phyloP scores from a whole-genome alignment of 2,329 filamentous ascomycete genomes.

The Trichocomaceae sp. region DNA sequence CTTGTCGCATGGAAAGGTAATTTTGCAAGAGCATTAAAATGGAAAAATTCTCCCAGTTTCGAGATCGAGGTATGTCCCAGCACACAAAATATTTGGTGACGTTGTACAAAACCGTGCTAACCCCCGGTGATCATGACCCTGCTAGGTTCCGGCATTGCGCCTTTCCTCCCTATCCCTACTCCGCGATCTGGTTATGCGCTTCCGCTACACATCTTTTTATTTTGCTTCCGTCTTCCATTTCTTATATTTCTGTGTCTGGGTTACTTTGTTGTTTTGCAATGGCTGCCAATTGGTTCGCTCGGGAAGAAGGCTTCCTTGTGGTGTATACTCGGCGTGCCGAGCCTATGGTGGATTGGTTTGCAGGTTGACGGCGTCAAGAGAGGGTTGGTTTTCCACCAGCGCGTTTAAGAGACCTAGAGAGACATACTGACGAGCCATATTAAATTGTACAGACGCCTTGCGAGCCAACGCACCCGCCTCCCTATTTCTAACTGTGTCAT shows the following conservation, averaged over 20 bases:
- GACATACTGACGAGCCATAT: not conserved
- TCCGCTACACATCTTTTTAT: slow-evolving; percentile 63
- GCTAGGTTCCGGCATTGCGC: slow-evolving; percentile 86
- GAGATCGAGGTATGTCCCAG: slow-evolving; percentile 65
- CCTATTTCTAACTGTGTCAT: slow-evolving; percentile 77
- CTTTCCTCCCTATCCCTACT: slow-evolving; percentile 77
- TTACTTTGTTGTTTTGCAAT: slow-evolving; percentile 78
- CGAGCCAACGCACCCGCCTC: slow-evolving; percentile 66
- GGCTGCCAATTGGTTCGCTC: slow-evolving; percentile 63
- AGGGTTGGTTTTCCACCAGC: slow-evolving; percentile 50
- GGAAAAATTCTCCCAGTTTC: slow-evolving; percentile 93
- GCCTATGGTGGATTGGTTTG: slow-evolving; percentile 98
- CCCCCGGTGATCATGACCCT: not conserved
- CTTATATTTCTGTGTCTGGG: slow-evolving; percentile 60
- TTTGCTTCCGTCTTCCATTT: slow-evolving; percentile 71
- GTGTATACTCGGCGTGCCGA: slow-evolving; percentile 78
- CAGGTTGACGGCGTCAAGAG: slow-evolving; percentile 95
- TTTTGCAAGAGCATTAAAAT: slow-evolving; percentile 42
- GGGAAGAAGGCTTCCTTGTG: slow-evolving; percentile 80
- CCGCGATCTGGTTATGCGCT: slow-evolving; percentile 57
- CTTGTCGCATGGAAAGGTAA: slow-evolving; percentile 2
- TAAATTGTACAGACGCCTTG: slow-evolving; percentile 50
- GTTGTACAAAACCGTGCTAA: slow-evolving; percentile 5
- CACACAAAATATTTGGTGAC: not conserved
- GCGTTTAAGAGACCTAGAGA: not conserved